Conservation (phyloP, 2,329 filamentous ascomycete species). For the Scorias spongiosa region DNA sequence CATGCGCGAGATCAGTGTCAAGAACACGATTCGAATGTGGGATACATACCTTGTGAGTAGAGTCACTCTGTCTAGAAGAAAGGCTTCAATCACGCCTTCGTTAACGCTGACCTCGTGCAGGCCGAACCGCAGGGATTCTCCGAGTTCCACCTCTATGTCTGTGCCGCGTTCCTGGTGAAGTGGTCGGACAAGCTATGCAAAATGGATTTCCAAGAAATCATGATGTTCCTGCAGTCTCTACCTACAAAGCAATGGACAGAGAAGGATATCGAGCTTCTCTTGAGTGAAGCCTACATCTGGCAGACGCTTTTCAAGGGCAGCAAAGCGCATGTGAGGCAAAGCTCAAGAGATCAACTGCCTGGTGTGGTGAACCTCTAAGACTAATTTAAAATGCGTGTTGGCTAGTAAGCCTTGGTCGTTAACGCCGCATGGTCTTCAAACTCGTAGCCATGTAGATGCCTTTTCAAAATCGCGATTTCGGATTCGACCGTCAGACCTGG, state of each 20-base stretch:
- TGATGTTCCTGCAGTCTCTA: slow-evolving; percentile 97
- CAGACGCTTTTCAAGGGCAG: slow-evolving; percentile 93
- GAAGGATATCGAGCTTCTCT: slow-evolving; percentile 88
- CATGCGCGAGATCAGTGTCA: slow-evolving; percentile 94
- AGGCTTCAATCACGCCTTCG: not conserved
- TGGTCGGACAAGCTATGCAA: slow-evolving; percentile 91
- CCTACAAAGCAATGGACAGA: slow-evolving; percentile 92
- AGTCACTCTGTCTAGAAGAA: not conserved
- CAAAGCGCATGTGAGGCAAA: slow-evolving; percentile 56
- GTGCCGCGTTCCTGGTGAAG: slow-evolving; percentile 92
- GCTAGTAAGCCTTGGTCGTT: slow-evolving; percentile 1
- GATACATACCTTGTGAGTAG: slow-evolving; percentile 83
- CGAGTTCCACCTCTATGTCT: slow-evolving; percentile 95
- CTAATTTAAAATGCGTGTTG: not conserved
- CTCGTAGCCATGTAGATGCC: not conserved
- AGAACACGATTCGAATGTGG: slow-evolving; percentile 98
- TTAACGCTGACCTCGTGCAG: slow-evolving; percentile 30
- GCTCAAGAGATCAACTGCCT: slow-evolving; percentile 3
- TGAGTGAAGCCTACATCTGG: slow-evolving; percentile 98
- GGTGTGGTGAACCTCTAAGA: slow-evolving; percentile 3
- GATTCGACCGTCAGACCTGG: no score
- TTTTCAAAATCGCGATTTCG: not conserved
- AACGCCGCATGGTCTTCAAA: not conserved
- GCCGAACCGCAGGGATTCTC: slow-evolving; percentile 89
- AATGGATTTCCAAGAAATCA: slow-evolving; percentile 97